Base-by-base conservation (phyloP, 2,329 filamentous ascomycete species). In the Fusarium albosuccineum region DNA sequence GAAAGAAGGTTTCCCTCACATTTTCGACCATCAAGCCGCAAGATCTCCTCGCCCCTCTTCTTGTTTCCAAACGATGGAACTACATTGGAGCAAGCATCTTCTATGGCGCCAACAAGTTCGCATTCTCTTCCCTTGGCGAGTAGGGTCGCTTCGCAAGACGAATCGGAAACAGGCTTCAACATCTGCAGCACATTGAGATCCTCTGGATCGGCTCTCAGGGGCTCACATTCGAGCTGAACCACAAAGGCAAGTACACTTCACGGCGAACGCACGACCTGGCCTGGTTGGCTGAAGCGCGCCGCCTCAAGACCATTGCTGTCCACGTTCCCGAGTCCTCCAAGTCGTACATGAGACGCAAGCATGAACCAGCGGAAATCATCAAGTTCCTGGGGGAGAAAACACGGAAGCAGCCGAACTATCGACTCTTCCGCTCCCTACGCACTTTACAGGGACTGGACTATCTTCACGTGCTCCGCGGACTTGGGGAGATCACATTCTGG, bases 111-210 rank as follows among this genome's bases (percentile, higher is more conserved):
- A 86, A 86, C 65, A 82, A 74, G 0, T 86, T 86, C 61, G 81
- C 80, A 0, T 86, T 86, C 67, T 84, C 82, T n/a, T 83, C 81
- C n/a, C 72, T 86, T 0, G 84, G 84, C 45, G 84, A 86, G 70
- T 80, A 83, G 69, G 80, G 80, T 53, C 78, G 82, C 42, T 86
- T 86, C 66, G 79, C 77, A 54, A 68, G 66, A 1, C 80, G 82
- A 0, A 85, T 85, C 22, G 76, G 78, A 1, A 67, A 74, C 4
- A 78, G 81, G 0, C 60, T 81, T 1, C 77, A 82, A n/a, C 75
- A 83, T 0, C 41, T 86, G 0, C 82, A 81, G 50, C 75, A 83
- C 33, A 59, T 86, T 1, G 82, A 85, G 61, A 41, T 86, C 0
- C 68, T 83, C 2, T 83, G 80, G 74, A 69, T 74, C 0, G 82